phyloP scores from a whole-genome alignment of 345 rosid species.

The Turritis glabra region DNA sequence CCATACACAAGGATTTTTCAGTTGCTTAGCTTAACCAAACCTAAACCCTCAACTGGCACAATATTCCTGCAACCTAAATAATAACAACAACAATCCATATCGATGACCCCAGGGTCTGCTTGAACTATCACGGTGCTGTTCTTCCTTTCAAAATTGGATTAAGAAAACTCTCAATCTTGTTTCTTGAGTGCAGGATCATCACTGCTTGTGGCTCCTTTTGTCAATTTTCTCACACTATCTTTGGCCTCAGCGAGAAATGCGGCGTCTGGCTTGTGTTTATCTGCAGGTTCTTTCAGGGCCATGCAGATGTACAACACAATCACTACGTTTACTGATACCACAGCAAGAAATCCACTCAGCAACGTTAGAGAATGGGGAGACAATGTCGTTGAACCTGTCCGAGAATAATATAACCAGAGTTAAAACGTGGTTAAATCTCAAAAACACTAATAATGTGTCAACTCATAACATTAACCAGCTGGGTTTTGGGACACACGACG shows the following conservation, averaged over 20 bases:
- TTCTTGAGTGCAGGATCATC: conserved; percentile 41
- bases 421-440: not conserved
- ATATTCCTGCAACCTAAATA: not conserved
- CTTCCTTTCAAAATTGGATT: not conserved
- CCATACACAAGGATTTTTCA: not conserved
- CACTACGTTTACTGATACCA: conserved; percentile 67
- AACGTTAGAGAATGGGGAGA: conserved; percentile 63
- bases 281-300: conserved; percentile 77
- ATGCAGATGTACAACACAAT: conserved; percentile 67
- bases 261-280: conserved; percentile 71
- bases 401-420: conserved; percentile 2
- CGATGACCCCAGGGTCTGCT: not conserved
- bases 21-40: not conserved
- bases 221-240: conserved; percentile 52
- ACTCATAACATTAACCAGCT: not conserved
- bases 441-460: not conserved
- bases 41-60: not conserved
- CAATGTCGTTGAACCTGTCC: conserved; percentile 55
- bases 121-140: not conserved
- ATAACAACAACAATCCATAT: not conserved
- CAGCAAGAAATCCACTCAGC: conserved; percentile 72
- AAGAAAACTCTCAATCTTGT: conserved; percentile 32
- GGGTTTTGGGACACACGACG: not conserved
- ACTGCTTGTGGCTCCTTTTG: conserved; percentile 26
- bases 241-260: conserved; percentile 61